Base-by-base conservation (phyloP, 768 basidiomycete species). In the Leccinum broughii region DNA sequence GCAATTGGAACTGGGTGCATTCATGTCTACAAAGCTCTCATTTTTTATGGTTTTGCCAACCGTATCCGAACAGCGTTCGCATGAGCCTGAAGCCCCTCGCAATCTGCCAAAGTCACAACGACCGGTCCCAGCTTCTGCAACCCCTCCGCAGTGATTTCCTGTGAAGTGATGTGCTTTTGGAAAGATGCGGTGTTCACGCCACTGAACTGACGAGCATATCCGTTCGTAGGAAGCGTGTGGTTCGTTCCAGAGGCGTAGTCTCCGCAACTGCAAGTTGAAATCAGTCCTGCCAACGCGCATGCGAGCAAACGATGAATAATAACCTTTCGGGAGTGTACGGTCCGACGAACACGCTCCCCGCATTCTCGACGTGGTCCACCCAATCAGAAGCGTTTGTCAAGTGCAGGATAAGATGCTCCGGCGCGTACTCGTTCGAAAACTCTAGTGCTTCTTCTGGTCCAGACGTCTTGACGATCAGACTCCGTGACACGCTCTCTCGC, bases 171-270 rank as follows among this genome's bases (percentile, higher is more conserved):
- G 73, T 98, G 91, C 76, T 99, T 99, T 72, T 98, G 95, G 89
- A 98, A 99, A 2, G 94, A 95, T 9, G 85, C 79, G 1, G 96
- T 98, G 78, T 96, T 98, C 66, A 99, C 97, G 5, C 97, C 97
- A 66, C 95, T 97, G 79, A 95, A 99, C 72, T 98, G 97, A 54
- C 93, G 87, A 24, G 97, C 97, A 73, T 95, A 99, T 24, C 96
- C 95, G 63, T 93, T 94, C 10, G 93, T 97, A 39, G 96, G 96
- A 24, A 99, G 80, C 0, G 96, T 98, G 79, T 99, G 97, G 75
- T 99, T 99, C 8, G 97, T 98, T 20, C 97, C 97, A 0, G 96
- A 98, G 6, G 96, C 96, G 68, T 98, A 99, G 75, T 99, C 97
- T 32, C 97, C 97, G 74, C 94, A 98, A 66, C 96, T 98, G 66